Evolutionary conservation across 1,284 basidiomycete genomes (phyloP).

Genomic region (Neolentinus lepideus): DNA sequence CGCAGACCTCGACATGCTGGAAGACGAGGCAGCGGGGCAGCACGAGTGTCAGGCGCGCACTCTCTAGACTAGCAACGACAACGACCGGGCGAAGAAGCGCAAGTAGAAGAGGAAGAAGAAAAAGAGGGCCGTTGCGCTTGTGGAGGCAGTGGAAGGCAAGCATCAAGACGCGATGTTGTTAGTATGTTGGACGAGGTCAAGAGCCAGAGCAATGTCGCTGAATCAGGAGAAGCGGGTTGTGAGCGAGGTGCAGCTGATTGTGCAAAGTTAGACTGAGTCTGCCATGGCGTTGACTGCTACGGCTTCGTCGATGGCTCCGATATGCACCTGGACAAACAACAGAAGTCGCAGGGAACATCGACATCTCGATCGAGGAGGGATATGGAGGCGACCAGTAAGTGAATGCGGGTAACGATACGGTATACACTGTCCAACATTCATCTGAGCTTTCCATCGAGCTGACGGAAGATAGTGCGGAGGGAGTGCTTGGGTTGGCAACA

Average conservation of each 20-base stretch:
- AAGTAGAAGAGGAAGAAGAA: conserved; percentile 15
- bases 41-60: conserved; percentile 8
- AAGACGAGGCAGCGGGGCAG: conserved; percentile 8
- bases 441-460: not conserved
- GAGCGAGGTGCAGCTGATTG: conserved; percentile 15
- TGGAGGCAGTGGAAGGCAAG: conserved; percentile 15
- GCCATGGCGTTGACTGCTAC: no score
- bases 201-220: conserved; percentile 62
- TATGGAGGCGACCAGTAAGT: not conserved
- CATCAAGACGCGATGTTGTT: conserved; percentile 48
- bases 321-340: not conserved
- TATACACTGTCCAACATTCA: not conserved
- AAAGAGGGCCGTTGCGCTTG: conserved; percentile 2
- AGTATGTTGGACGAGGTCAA: conserved; percentile 61
- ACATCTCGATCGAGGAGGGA: not conserved
- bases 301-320: not conserved
- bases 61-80: not conserved
- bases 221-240: conserved; percentile 53
- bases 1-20: conserved; percentile 31
- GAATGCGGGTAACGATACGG: not conserved
- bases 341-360: not conserved
- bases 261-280: not conserved
- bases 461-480: no score
- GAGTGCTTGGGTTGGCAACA: conserved; percentile 1
- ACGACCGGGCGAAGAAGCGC: conserved; percentile 10